Conservation (phyloP, 2,329 filamentous ascomycete species). For the Pyrenochaeta sp. region DNA sequence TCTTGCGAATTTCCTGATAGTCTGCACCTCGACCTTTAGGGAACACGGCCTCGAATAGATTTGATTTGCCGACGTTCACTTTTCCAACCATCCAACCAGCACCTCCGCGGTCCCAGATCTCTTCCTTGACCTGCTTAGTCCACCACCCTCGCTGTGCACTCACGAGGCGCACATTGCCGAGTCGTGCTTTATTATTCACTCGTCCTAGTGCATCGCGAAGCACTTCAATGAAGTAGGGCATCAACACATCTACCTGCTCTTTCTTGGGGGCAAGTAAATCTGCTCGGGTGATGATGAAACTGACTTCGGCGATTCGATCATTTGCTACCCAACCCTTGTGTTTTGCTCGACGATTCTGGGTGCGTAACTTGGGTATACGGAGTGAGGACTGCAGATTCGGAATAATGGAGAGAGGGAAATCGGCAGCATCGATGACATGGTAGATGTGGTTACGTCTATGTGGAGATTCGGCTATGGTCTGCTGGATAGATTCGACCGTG, state of each 20-base stretch:
- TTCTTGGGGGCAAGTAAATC: constrained; percentile 87
- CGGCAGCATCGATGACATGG: constrained; percentile 91
- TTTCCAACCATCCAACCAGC: constrained; percentile 98
- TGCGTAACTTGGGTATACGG: constrained; percentile 75
- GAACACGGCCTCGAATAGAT: constrained; percentile 85
- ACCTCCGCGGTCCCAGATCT: constrained; percentile 83
- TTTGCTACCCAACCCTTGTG: constrained; percentile 70
- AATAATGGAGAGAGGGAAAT: constrained; percentile 93
- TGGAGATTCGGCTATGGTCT: constrained; percentile 87
- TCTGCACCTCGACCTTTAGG: constrained; percentile 68
- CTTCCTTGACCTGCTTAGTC: constrained; percentile 84
- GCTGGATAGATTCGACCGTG: constrained; percentile 77
- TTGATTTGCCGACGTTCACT: constrained; percentile 96
- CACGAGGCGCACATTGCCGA: constrained; percentile 87
- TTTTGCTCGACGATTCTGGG: constrained; percentile 79
- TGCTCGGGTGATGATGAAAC: constrained; percentile 88
- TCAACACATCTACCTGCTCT: constrained; percentile 81
- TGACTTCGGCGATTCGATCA: constrained; percentile 74
- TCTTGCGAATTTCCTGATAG: constrained; percentile 44
- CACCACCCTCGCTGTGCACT: constrained; percentile 90
- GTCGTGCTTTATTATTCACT: constrained; percentile 71
- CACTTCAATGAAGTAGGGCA: constrained; percentile 82
- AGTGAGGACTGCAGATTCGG: constrained; percentile 76
- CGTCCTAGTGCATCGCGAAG: constrained; percentile 78
- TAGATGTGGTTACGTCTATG: constrained; percentile 94